phyloP scores from a whole-genome alignment of 257 asterid genomes.

The Ilex asprella region DNA sequence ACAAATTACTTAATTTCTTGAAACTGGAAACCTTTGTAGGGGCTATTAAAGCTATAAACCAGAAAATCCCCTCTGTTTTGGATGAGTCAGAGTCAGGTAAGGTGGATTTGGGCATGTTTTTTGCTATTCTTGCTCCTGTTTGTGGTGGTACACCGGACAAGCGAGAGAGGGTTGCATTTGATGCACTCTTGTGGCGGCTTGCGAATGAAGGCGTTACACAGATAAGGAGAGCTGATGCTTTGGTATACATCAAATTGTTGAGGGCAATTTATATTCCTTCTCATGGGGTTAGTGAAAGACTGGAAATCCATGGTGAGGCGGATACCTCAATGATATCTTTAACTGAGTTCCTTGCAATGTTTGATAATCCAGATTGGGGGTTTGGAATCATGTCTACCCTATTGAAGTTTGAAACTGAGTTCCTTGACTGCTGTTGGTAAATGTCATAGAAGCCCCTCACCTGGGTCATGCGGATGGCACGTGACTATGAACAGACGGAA shows the following conservation, averaged over 20 bases:
- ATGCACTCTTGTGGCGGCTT: slow-evolving; percentile 88
- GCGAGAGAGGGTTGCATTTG: slow-evolving; percentile 76
- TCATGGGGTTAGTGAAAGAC: slow-evolving; percentile 65
- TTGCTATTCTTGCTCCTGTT: slow-evolving; percentile 76
- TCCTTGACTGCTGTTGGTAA: too few relatives aligned
- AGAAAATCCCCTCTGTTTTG: slow-evolving; percentile 66
- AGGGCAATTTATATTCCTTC: slow-evolving; percentile 83
- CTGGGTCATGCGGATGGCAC: too few relatives aligned
- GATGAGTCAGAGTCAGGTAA: slow-evolving; percentile 86
- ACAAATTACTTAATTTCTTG: slow-evolving; percentile 69
- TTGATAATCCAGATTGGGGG: slow-evolving; percentile 93
- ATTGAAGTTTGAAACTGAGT: slow-evolving; percentile 69
- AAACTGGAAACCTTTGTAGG: slow-evolving; percentile 94
- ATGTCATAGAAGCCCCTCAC: too few relatives aligned
- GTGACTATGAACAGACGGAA: too few relatives aligned
- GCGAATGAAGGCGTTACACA: slow-evolving; percentile 63
- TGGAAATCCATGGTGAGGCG: slow-evolving; percentile 72
- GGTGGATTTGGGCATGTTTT: slow-evolving; percentile 88
- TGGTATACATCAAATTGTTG: slow-evolving; percentile 56
- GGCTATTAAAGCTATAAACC: slow-evolving; percentile 87
- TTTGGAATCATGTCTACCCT: slow-evolving; percentile 67
- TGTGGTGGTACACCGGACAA: slow-evolving; percentile 78
- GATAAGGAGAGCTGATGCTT: slow-evolving; percentile 74
- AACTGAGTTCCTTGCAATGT: slow-evolving; percentile 59
- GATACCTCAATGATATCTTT: slow-evolving; percentile 52